phyloP scores from a whole-genome alignment of 805 yeast genomes.

The Tetrapisispora phaffii region DNA sequence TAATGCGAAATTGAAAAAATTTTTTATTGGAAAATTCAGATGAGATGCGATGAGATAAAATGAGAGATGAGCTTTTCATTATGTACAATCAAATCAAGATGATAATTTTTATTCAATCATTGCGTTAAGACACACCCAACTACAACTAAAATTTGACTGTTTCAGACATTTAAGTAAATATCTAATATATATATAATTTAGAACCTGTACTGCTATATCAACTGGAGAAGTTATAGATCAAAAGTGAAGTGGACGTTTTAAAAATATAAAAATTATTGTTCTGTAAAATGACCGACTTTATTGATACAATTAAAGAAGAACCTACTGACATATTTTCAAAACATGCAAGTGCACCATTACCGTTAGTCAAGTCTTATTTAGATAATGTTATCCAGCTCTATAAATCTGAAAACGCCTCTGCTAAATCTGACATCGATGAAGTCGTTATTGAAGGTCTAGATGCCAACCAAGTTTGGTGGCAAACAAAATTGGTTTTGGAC shows the following conservation, averaged over 20 bases:
- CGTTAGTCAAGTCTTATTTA: conserved; percentile 18
- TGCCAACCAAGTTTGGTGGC: conserved; percentile 89
- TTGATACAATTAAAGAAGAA: conserved; percentile 12
- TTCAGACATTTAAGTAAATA: too few species aligned
- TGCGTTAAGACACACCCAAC: too few species aligned
- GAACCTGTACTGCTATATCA: too few species aligned
- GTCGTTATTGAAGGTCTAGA: conserved; percentile 78
- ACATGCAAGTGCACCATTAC: conserved; percentile 16
- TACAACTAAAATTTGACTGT: too few species aligned
- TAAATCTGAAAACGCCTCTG: conserved; percentile 9
- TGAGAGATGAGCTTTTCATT: too few species aligned
- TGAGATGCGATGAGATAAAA: conserved; percentile 3
- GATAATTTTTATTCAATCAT: too few species aligned
- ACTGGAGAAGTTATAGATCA: too few species aligned
- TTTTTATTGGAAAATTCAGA: background rate
- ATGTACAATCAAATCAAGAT: too few species aligned
- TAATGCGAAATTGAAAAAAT: background rate
- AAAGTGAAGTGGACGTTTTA: too few species aligned
- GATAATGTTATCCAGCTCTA: conserved; percentile 21
- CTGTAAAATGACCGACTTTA: conserved; percentile 12
- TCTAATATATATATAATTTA: too few species aligned
- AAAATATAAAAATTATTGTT: too few species aligned
- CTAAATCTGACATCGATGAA: conserved; percentile 62
- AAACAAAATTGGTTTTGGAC: conserved; percentile 75
- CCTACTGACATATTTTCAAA: conserved; percentile 16